These are phyloP conservation scores for Ustilago bromivora DNA, from an alignment of 1,284 basidiomycete species.

Conservation along the genomic window DNA sequence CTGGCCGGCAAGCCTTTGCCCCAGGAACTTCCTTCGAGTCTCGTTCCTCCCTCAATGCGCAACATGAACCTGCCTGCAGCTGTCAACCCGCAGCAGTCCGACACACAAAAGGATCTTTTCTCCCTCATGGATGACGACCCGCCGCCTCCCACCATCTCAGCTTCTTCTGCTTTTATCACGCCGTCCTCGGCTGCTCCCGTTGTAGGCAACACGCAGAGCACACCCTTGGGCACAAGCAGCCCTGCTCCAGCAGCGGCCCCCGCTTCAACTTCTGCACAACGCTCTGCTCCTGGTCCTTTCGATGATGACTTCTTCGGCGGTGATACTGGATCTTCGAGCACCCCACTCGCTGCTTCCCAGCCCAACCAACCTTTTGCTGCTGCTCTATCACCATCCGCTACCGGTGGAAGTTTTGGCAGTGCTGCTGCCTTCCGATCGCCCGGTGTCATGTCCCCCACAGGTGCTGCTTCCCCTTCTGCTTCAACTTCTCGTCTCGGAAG, in stretches of 20 bases:
- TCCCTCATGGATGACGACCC: constrained; percentile 77
- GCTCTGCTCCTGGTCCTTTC: constrained; percentile 53
- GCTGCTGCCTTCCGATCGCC: constrained; percentile 35
- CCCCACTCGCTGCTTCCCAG: constrained; percentile 23
- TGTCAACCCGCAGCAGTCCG: constrained; percentile 61
- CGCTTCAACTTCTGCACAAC: constrained; percentile 4
- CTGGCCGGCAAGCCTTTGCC: constrained; percentile 85
- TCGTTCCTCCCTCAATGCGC: constrained; percentile 86
- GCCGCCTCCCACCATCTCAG: constrained; percentile 53
- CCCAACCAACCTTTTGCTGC: constrained; percentile 29
- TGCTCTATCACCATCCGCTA: constrained; percentile 52
- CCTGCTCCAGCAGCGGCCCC: constrained; percentile 72
- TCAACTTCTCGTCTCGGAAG: constrained; percentile 40
- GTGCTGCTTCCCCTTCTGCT: constrained; percentile 29
- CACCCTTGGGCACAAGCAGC: constrained; percentile 25
- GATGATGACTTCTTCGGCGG: constrained; percentile 63
- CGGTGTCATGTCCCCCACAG: constrained; percentile 32
- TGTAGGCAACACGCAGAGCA: constrained; percentile 20
- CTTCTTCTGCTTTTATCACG: constrained; percentile 59
- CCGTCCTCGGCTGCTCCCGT: constrained; percentile 49
- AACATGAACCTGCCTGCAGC: constrained; percentile 58
- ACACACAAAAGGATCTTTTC: constrained; percentile 71
- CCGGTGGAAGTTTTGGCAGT: constrained; percentile 50
- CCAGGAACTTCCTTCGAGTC: constrained; percentile 76
- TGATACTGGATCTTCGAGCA: constrained; percentile 12